phyloP scores from a whole-genome alignment of 345 rosid species.

The Eutrema japonicum region DNA sequence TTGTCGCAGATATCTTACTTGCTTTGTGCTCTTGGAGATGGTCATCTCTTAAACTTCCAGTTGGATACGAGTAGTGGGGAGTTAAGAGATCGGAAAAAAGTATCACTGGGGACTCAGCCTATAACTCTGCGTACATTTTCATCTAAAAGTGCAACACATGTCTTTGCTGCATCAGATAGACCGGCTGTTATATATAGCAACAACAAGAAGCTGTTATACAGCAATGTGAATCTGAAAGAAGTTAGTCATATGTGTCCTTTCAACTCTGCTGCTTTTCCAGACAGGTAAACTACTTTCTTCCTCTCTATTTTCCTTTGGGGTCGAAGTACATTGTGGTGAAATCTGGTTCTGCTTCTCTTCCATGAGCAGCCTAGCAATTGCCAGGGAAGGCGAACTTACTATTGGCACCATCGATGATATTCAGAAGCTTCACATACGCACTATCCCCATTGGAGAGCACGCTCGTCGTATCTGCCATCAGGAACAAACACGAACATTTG shows the following conservation, averaged over 20 bases:
- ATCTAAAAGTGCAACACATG: conserved; percentile 83
- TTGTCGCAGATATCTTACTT: conserved; percentile 74
- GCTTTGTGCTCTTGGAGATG: conserved; percentile 98
- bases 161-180: conserved; percentile 93
- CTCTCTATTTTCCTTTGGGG: background rate
- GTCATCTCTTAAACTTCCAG: conserved; percentile 84
- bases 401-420: conserved; percentile 96
- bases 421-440: conserved; percentile 98
- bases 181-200: conserved; percentile 93
- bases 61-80: conserved; percentile 75
- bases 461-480: conserved; percentile 94
- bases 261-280: conserved; percentile 95
- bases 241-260: conserved; percentile 97
- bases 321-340: conserved; percentile 22
- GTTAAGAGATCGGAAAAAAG: conserved; percentile 82
- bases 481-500: conserved; percentile 90
- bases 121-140: conserved; percentile 90
- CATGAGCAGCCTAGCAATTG: conserved; percentile 80
- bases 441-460: conserved; percentile 93
- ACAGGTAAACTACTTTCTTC: conserved; percentile 56
- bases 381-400: conserved; percentile 91
- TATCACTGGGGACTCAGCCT: conserved; percentile 92
- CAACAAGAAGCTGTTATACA: conserved; percentile 90
- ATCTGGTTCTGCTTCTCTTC: conserved; percentile 30
- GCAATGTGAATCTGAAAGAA: conserved; percentile 95